Conservation (phyloP, 176 grass and related monocot species). For the Dendrocalamus sinicus region DNA sequence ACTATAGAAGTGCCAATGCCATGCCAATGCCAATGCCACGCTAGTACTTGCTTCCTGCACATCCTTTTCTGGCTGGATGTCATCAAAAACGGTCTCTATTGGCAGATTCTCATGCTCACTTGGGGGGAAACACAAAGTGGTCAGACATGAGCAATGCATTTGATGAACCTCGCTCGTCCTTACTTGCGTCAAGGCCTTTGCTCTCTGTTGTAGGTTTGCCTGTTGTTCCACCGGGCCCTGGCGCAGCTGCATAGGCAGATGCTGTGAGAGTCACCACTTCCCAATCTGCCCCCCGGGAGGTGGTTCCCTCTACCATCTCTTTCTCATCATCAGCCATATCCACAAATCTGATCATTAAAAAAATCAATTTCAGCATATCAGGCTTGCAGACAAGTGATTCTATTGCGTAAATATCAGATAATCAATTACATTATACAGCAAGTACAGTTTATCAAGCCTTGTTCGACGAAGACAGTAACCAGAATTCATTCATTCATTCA, state of each 20-base stretch:
- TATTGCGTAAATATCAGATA: neutral
- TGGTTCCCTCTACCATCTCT: slow-evolving; percentile 39
- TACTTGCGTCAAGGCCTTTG: slow-evolving; percentile 7
- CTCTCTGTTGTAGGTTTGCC: slow-evolving; percentile 1
- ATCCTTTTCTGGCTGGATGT: slow-evolving; percentile 42
- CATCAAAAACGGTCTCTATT: slow-evolving; percentile 44
- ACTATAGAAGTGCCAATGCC: too few species aligned
- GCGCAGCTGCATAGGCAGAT: slow-evolving; percentile 61
- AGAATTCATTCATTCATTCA: neutral
- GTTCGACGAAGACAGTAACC: neutral
- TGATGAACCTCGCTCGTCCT: slow-evolving; percentile 16
- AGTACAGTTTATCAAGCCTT: neutral
- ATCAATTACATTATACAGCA: neutral
- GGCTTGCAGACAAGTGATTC: neutral
- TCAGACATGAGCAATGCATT: slow-evolving; percentile 52
- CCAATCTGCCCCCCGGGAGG: slow-evolving; percentile 61
- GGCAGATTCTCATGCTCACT: slow-evolving; percentile 93
- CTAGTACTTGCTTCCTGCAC: slow-evolving; percentile 42
- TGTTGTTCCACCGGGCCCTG: slow-evolving; percentile 22
- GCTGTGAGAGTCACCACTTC: slow-evolving; percentile 79
- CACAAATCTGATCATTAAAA: slow-evolving; percentile 16
- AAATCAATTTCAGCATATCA: neutral
- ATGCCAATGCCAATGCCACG: neutral
- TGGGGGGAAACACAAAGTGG: slow-evolving; percentile 83
- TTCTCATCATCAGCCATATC: slow-evolving; percentile 72